Base-by-base conservation (phyloP, 2,329 filamentous ascomycete genomes). In the Lasiodiplodia citricola region DNA sequence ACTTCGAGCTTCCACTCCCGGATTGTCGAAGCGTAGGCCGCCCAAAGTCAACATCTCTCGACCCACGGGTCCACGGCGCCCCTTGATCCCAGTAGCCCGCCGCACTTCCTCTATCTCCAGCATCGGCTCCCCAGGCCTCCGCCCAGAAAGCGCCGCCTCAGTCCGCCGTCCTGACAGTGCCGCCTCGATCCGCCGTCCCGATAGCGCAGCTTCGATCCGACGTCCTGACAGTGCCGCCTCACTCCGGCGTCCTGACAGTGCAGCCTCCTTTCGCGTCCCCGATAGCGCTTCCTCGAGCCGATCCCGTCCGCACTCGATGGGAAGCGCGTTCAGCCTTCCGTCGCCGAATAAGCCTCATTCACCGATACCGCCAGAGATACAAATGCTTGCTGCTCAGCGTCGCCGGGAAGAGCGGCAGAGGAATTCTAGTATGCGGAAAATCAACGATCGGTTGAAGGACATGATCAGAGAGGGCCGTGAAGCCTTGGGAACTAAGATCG, bases 391-490 rank as follows among this genome's bases (percentile, higher is more conserved):
- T 6, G 89, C 90, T n/a, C 87, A 88, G 75, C 87, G 91, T 72
- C 85, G 89, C 28, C 87, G 88, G 63, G 91, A 92, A 69, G 93
- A 97, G 74, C 85, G 89, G 56, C 90, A 94, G 73, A 87, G 92
- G 8, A 94, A 98, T 73, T 88, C 90, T 54, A 90, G 91, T 65
- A 91, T 98, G 73, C 89, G 89, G 60, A 88, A 91, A 31, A 89
- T 98, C 80, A 96, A 96, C 76, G 86, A 88, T 58, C 89, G 92
- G 73, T 83, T 98, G 58, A 88, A 92, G 75, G 91, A 90, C 41
- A 93, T 99, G 91, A 96, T 99, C 67, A 86, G 90, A 2, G 91
- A 98, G 79, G 96, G 94, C 0, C 91, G 91, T 73, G 91, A 96
- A 78, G 96, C 96, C 1, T 81, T 99, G 21, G 94, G 83, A 7